Conservation (phyloP, 768 basidiomycete genomes). For the Rhodotorula diobovata region DNA sequence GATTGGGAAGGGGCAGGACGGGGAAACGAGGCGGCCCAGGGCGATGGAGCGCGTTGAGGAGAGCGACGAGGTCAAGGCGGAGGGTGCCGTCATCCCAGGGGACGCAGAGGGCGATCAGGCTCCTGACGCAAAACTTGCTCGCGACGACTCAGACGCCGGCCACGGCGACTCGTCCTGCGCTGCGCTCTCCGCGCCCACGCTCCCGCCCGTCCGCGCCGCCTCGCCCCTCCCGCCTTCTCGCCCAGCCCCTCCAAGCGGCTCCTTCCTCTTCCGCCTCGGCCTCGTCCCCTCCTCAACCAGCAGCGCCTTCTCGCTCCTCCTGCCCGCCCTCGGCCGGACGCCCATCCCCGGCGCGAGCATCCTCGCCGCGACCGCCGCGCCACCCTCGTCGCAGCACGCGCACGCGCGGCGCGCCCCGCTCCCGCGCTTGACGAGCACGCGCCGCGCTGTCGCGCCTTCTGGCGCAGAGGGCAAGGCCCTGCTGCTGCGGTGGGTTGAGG, state of each 20-base stretch:
- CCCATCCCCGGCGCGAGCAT: constrained; percentile 20
- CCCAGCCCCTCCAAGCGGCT: not conserved
- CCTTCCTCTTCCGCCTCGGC: constrained; percentile 25
- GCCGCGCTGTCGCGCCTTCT: not conserved
- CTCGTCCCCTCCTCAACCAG: not conserved
- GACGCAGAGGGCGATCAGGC: no score
- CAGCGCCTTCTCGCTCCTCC: not conserved
- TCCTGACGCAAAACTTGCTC: no score
- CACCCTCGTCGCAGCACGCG: not conserved
- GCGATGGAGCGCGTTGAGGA: no score
- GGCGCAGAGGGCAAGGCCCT: not conserved
- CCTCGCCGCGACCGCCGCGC: constrained; percentile 16
- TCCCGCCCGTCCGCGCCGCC: no score
- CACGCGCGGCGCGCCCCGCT: not conserved
- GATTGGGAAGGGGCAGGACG: no score
- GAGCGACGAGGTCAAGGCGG: no score
- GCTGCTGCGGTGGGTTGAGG: constrained; percentile 20
- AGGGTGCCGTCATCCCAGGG: no score
- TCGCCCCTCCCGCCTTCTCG: not conserved
- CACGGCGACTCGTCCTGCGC: not conserved
- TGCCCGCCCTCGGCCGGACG: not conserved
- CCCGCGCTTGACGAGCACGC: not conserved
- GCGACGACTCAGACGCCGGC: no score
- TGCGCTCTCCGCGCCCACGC: not conserved
- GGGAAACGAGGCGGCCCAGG: no score